A percentile compares a stretch with the other conserved stretches of the same genome.
Evolutionary conservation across 2,329 filamentous ascomycete genomes (phyloP).

Genomic region (Aureobasidium sp.): DNA sequence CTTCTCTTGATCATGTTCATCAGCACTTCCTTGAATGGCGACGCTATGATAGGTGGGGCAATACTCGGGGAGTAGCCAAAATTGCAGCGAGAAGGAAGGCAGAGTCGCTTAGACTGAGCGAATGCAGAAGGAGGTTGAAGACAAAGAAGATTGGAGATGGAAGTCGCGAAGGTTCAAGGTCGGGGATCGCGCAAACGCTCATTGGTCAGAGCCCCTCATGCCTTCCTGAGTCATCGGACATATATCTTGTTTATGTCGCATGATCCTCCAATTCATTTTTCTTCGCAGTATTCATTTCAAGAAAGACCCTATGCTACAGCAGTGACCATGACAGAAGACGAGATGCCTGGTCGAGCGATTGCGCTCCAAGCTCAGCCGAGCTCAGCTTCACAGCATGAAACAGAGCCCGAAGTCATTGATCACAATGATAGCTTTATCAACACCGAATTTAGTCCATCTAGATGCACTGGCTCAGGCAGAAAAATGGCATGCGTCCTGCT

Average conservation of each 20-base stretch:
- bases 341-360: not conserved
- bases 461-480: not conserved
- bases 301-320: not conserved
- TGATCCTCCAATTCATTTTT: not conserved
- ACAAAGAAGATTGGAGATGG: too few relatives aligned
- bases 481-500: conserved; percentile 31
- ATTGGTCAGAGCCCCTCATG: not conserved
- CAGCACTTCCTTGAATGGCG: not conserved
- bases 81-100: too few relatives aligned
- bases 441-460: not conserved
- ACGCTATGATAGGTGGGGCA: not conserved
- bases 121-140: too few relatives aligned
- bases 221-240: not conserved
- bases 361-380: not conserved
- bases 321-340: not conserved
- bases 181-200: not conserved
- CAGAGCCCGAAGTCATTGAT: not conserved
- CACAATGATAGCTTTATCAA: not conserved
- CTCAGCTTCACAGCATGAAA: not conserved
- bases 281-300: not conserved
- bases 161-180: too few relatives aligned
- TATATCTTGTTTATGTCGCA: not conserved
- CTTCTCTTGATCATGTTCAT: not conserved
- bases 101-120: too few relatives aligned
- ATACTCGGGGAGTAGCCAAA: too few relatives aligned